Evolutionary conservation across 805 yeast genomes (phyloP).

Genomic region (Saccharomyces jurei): DNA sequence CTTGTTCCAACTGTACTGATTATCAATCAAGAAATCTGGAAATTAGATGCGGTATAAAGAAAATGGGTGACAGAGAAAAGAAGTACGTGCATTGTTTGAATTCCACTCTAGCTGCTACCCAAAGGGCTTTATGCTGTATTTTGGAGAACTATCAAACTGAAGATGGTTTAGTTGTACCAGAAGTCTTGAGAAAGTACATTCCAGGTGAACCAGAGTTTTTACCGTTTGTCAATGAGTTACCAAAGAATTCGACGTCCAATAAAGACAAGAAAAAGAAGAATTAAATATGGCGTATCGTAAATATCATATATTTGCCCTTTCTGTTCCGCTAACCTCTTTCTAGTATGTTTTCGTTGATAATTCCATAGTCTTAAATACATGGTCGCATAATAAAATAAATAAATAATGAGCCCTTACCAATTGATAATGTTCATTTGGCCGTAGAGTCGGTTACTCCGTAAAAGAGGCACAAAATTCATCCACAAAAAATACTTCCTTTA

Average conservation of each 20-base stretch:
- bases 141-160: slow-evolving; percentile 97
- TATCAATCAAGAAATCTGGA: slow-evolving; percentile 97
- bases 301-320: neutral
- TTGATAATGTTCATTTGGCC: neutral
- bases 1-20: slow-evolving; percentile 98
- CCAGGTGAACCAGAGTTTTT: slow-evolving; percentile 98
- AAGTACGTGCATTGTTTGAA: slow-evolving; percentile 97
- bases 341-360: neutral
- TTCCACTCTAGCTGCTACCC: slow-evolving; percentile 95
- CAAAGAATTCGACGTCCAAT: slow-evolving; percentile 85
- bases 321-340: neutral
- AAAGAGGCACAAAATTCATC: too few species aligned
- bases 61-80: slow-evolving; percentile 90
- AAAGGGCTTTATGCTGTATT: slow-evolving; percentile 95
- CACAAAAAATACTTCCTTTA: neutral
- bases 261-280: slow-evolving; percentile 42
- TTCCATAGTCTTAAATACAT: neutral
- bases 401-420: neutral
- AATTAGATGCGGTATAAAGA: slow-evolving; percentile 97
- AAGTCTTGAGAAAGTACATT: slow-evolving; percentile 89
- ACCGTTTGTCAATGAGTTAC: slow-evolving; percentile 83
- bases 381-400: neutral
- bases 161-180: slow-evolving; percentile 89
- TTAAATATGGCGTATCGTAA: slow-evolving; percentile 3
- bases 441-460: too few species aligned